Conservation (phyloP, 768 basidiomycete species). For the Mycena latifolia region DNA sequence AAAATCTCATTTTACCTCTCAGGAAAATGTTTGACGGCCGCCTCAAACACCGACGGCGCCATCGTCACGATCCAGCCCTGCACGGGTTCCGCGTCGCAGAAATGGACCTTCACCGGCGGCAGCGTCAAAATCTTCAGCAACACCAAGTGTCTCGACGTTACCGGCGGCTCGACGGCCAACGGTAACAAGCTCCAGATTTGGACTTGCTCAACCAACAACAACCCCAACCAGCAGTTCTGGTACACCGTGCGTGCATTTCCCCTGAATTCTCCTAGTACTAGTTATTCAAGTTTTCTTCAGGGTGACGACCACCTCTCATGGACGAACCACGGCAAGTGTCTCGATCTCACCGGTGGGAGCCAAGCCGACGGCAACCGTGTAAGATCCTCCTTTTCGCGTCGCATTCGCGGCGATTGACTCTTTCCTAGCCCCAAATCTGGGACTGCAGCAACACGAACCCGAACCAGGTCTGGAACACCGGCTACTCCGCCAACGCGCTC, state of each 20-base stretch:
- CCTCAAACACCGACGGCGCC: conserved; percentile 62
- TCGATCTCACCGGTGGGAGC: conserved; percentile 60
- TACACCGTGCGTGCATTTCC: conserved; percentile 51
- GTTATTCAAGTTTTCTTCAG: conserved; percentile 20
- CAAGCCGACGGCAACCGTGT: conserved; percentile 57
- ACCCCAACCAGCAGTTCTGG: conserved; percentile 59
- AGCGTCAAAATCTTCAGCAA: conserved; percentile 55
- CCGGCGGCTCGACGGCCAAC: conserved; percentile 53
- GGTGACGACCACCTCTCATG: conserved; percentile 58
- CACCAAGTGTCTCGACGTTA: conserved; percentile 65
- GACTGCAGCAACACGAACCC: conserved; percentile 52
- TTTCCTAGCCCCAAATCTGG: conserved; percentile 61
- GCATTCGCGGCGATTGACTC: neutral
- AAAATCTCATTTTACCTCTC: neutral
- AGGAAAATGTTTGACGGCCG: conserved; percentile 67
- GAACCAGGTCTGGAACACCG: conserved; percentile 68
- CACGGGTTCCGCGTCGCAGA: conserved; percentile 56
- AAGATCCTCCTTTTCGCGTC: conserved; percentile 29
- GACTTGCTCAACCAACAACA: conserved; percentile 54
- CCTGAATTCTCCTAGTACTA: neutral
- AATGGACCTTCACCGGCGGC: conserved; percentile 61
- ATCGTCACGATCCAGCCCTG: conserved; percentile 61
- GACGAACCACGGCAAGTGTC: conserved; percentile 62
- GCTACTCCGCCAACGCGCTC: conserved; percentile 56
- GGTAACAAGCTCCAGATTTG: conserved; percentile 66